phyloP scores from a whole-genome alignment of 2,329 filamentous ascomycete species.

The Parafenestella ontariensis region DNA sequence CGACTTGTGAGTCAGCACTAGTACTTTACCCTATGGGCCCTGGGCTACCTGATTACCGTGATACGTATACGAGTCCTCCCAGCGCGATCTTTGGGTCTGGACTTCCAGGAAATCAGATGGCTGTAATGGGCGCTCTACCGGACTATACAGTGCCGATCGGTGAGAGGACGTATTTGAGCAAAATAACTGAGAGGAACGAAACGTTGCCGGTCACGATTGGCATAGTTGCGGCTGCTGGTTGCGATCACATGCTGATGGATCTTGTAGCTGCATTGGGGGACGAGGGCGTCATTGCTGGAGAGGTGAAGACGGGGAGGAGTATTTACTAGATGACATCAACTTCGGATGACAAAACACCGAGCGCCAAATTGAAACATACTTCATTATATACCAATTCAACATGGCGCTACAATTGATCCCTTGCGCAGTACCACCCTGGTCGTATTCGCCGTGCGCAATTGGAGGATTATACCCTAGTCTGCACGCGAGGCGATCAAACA shows the following conservation, averaged over 20 bases:
- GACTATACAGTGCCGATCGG: conserved; percentile 18
- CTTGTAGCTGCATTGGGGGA: conserved; percentile 15
- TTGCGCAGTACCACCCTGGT: not conserved
- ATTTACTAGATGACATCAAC: conserved; percentile 2
- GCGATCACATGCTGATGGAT: conserved; percentile 20
- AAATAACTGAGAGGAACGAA: conserved; percentile 13
- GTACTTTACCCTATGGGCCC: conserved; percentile 17
- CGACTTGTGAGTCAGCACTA: conserved; percentile 12
- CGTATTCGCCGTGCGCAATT: conserved; percentile 8
- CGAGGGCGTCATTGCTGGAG: conserved; percentile 5
- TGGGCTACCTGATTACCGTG: conserved; percentile 10
- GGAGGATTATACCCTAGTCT: conserved; percentile 14
- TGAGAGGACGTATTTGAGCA: conserved; percentile 9
- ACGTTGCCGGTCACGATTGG: conserved; percentile 20
- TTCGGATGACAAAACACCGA: not conserved
- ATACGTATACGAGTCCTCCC: conserved; percentile 7
- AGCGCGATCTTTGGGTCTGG: conserved; percentile 10
- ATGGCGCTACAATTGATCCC: not conserved
- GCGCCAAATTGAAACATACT: not conserved
- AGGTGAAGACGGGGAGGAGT: conserved; percentile 15
- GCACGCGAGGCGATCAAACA: conserved; percentile 13
- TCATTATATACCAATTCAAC: not conserved
- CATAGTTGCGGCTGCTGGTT: conserved; percentile 15
- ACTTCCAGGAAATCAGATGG: conserved; percentile 8
- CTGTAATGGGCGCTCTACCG: conserved; percentile 12